These are phyloP conservation scores for Xenoacremonium recifei DNA, from an alignment of 2,329 filamentous ascomycete species.

Conservation along the genomic window DNA sequence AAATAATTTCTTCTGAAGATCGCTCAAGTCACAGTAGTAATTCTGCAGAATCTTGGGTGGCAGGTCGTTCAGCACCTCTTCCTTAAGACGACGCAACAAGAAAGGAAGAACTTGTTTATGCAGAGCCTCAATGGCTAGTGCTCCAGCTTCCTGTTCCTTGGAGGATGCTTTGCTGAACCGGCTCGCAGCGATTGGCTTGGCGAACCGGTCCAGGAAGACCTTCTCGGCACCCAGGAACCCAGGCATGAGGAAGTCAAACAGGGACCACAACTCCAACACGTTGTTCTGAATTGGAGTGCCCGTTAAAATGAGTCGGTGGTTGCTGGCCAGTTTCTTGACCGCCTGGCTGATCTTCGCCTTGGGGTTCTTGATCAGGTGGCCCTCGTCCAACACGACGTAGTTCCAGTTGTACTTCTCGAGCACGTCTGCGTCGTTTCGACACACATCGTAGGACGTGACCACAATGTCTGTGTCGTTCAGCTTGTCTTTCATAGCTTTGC, in stretches of 20 bases:
- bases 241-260: slow-evolving; percentile 99
- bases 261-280: slow-evolving; percentile 92
- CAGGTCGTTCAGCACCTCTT: slow-evolving; percentile 93
- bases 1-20: slow-evolving; percentile 91
- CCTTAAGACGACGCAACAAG: slow-evolving; percentile 91
- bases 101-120: slow-evolving; percentile 98
- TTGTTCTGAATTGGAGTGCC: slow-evolving; percentile 98
- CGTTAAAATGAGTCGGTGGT: slow-evolving; percentile 93
- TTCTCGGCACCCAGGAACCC: slow-evolving; percentile 93
- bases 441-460: slow-evolving; percentile 97
- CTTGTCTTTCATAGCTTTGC: slow-evolving; percentile 65
- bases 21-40: slow-evolving; percentile 97
- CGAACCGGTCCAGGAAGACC: slow-evolving; percentile 93
- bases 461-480: slow-evolving; percentile 85
- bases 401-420: slow-evolving; percentile 88
- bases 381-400: slow-evolving; percentile 95
- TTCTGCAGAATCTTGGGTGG: slow-evolving; percentile 99
- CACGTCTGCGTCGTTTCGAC: slow-evolving; percentile 88
- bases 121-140: slow-evolving; percentile 93
- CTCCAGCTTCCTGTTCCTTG: slow-evolving; percentile 96
- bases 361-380: slow-evolving; percentile 97
- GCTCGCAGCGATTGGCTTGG: slow-evolving; percentile 91
- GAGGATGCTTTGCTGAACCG: slow-evolving; percentile 96
- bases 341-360: slow-evolving; percentile 94
- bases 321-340: slow-evolving; percentile 85